A percentile compares a stretch with the other conserved stretches of the same genome.
phyloP scores from a whole-genome alignment of 768 basidiomycete genomes.

The Coprinellus aureogranulatus region DNA sequence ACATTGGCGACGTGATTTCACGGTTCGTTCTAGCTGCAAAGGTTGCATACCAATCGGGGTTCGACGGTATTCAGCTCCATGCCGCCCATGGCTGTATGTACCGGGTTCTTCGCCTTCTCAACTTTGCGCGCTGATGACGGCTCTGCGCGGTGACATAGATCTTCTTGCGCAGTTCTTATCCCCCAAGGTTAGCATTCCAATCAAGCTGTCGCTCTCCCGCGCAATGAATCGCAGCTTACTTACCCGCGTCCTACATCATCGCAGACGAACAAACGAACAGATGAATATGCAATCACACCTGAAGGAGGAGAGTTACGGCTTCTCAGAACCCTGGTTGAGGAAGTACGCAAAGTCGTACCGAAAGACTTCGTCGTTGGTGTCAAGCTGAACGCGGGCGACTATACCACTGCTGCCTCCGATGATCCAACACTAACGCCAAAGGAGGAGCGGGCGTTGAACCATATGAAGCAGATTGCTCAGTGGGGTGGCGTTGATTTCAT shows the following conservation, averaged over 20 bases:
- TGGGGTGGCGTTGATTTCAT: constrained; percentile 79
- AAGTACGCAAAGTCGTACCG: constrained; percentile 55
- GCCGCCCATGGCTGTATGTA: constrained; percentile 81
- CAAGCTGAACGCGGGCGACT: constrained; percentile 82
- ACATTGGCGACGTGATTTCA: constrained; percentile 60
- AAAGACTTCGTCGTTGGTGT: constrained; percentile 68
- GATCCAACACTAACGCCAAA: constrained; percentile 18
- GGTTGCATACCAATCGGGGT: constrained; percentile 65
- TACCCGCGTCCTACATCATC: not conserved
- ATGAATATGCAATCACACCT: constrained; percentile 50
- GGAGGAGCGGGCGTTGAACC: constrained; percentile 51
- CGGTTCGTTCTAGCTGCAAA: constrained; percentile 67
- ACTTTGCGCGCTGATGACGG: not conserved
- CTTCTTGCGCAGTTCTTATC: constrained; percentile 78
- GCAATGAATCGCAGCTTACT: not conserved
- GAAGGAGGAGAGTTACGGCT: constrained; percentile 50
- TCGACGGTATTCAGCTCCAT: constrained; percentile 86
- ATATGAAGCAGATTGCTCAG: constrained; percentile 56
- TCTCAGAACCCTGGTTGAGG: constrained; percentile 50
- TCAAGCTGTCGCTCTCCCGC: not conserved
- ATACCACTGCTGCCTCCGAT: constrained; percentile 29
- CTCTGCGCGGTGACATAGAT: constrained; percentile 46
- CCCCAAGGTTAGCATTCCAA: constrained; percentile 48
- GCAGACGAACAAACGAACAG: constrained; percentile 48
- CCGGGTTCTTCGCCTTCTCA: not conserved